These are phyloP conservation scores for Globisporangium lucens DNA, from an alignment of 352 stramenopile species.

Conservation along the genomic window DNA sequence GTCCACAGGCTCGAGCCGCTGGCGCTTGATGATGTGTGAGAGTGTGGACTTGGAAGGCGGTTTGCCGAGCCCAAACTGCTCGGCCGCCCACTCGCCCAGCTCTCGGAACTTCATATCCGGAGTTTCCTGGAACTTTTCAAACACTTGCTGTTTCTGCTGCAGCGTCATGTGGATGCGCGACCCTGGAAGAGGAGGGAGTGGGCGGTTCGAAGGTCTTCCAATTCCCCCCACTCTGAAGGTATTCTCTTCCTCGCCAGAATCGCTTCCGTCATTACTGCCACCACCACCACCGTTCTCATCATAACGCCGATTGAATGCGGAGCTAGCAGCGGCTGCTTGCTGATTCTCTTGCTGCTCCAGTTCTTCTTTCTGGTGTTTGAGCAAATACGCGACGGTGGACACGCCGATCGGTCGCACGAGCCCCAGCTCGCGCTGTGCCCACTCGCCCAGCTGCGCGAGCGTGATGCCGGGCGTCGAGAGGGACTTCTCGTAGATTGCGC, in stretches of 20 bases:
- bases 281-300: neutral
- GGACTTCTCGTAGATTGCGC: conserved; percentile 13
- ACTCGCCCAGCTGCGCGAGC: conserved; percentile 7
- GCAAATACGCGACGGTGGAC: conserved; percentile 5
- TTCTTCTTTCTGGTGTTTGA: conserved; percentile 3
- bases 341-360: neutral
- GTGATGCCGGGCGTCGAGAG: conserved; percentile 10
- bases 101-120: conserved; percentile 12
- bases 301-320: neutral
- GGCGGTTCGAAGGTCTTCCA: neutral
- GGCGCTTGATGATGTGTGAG: conserved; percentile 5
- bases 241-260: neutral
- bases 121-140: conserved; percentile 6
- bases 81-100: conserved; percentile 2
- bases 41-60: conserved; percentile 3
- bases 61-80: conserved; percentile 5
- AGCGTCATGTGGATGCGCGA: conserved; percentile 13
- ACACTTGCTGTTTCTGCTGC: neutral
- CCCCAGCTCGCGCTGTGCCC: conserved; percentile 9
- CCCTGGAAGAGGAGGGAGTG: neutral
- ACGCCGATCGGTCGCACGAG: conserved; percentile 3
- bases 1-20: neutral
- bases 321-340: neutral
- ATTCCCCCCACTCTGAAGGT: too few species aligned
- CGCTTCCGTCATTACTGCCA: neutral